Evolutionary conservation across 345 rosid species (phyloP), one percentile per base, ranked within the genome.

Genomic region (Dipteronia sinensis): DNA sequence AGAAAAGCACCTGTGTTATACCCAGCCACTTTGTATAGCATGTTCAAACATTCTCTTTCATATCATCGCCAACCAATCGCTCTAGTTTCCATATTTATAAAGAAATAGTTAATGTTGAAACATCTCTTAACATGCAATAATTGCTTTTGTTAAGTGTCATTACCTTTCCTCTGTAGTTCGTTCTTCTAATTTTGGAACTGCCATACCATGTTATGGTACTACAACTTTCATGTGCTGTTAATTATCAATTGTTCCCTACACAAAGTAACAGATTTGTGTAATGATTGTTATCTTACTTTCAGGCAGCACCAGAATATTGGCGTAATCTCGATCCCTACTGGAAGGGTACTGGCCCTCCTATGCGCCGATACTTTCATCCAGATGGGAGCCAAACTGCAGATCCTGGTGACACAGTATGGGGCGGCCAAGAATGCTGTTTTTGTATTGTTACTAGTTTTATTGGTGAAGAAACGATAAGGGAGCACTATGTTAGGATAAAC

Each of bases 331-430:
- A 90, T 72, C 89, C 90, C 0, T 88, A 82, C 73, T 87, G 92
- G 92, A 76, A 63, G 75, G 94, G 89, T 34, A 83, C 80, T 9
- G 75, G 85, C 31, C 87, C 85, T 55, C 86, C 59, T 1, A 86
- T 90, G 92, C 89, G 42, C 61, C 83, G 89, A 5, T 86, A 90
- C 85, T 90, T 90, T 72, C 92, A 88, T 68, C 85, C 82, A 12
- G 94, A 90, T 59, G 89, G 92, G 27, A 90, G 92, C 80, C 92
- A 78, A 76, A 90, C 82, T 61, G 94, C 92, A 23, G 92, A 82
- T 83, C 88, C 87, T 65, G 86, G 81, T 16, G 90, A 88, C 83
- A 70, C 56, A 82, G 89, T 85, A 10, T 88, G 94, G 94, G 89
- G 90, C 6, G 94, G 94, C 34, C 94, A 90, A 59, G 90, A 88